Percentiles rank a stretch among this genome's conserved stretches.
Evolutionary conservation across 148 eudicot genomes (phyloP).

Genomic region (Heliosperma pusillum): DNA sequence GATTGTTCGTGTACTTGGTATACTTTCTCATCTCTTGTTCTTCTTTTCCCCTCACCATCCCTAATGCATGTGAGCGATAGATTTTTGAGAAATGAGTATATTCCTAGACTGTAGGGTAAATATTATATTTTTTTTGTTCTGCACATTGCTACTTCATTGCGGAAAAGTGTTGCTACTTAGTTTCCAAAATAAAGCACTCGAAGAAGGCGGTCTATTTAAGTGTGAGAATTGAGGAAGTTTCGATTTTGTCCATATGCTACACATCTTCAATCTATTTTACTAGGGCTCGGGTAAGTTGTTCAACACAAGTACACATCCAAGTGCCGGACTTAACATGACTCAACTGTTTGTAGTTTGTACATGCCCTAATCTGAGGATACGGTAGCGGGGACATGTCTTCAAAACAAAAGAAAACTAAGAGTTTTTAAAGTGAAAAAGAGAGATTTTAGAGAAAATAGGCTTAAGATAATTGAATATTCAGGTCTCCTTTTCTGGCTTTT

Average conservation of each 20-base stretch:
- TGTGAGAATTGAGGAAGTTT: conserved; percentile 5
- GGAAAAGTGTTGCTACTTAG: not conserved
- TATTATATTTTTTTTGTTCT: not conserved
- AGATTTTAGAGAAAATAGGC: not conserved
- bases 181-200: conserved; percentile 6
- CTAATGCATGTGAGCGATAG: not conserved
- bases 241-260: not conserved
- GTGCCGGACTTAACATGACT: not conserved
- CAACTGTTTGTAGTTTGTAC: not conserved
- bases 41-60: not conserved
- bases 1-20: conserved; percentile 98
- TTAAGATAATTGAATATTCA: not conserved
- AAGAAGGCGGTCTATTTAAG: not conserved
- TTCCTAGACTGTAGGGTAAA: not conserved
- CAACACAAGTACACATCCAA: not conserved
- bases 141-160: not conserved
- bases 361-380: not conserved
- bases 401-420: too few species aligned
- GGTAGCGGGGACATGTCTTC: not conserved
- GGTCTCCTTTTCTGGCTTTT: not conserved
- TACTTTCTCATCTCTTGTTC: conserved; percentile 23
- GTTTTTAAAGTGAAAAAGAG: too few species aligned
- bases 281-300: too few species aligned
- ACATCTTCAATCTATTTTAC: not conserved
- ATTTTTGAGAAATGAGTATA: not conserved